Evolutionary conservation across 495 filamentous ascomycete genomes (phyloP), one percentile per base, ranked within the genome.

Genomic region (Aspergillus heteromorphus): DNA sequence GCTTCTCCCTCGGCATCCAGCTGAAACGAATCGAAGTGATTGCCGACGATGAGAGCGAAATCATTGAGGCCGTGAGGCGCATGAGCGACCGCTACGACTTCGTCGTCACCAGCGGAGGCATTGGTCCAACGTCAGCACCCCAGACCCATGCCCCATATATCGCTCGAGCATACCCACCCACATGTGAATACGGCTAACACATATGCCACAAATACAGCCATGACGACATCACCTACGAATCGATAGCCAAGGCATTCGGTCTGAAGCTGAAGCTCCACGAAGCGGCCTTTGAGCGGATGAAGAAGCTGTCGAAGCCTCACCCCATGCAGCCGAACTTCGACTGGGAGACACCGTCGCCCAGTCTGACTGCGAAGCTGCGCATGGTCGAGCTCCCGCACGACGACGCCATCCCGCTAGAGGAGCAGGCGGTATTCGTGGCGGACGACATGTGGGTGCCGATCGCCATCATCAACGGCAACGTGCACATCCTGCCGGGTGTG

Each of bases 211-310:
- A 45, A 41, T 29, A 56, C 61, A 93, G 87, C 51, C 93, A 97
- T 73, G 93, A 98, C 64, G 93, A 98, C 64, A 97, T 98, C 58
- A 97, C 93, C 34, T 98, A 98, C 77, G 73, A 84, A 62, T 92
- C 92, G 19, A 92, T 98, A 62, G 93, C 89, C 38, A 89, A 90
- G 58, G 93, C 91, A 19, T 98, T 96, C 68, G 67, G 71, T 34
- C 77, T 96, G 2, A 80, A 85, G 10, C 77, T 97, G 0, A 76
- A 82, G 53, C 76, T 96, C 14, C 89, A 98, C 74, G 58, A 87
- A 30, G 78, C 81, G 38, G 83, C 93, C 1, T 86, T 86, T 53
- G 80, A 79, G 49, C 82, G 86, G 56, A 97, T 97, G 93, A 91
- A 88, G 71, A 76, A 70, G 47, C 74, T 96, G 11, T 88, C 88